phyloP scores from a whole-genome alignment of 805 yeast species.

The Wickerhamomyces chaumierensis region DNA sequence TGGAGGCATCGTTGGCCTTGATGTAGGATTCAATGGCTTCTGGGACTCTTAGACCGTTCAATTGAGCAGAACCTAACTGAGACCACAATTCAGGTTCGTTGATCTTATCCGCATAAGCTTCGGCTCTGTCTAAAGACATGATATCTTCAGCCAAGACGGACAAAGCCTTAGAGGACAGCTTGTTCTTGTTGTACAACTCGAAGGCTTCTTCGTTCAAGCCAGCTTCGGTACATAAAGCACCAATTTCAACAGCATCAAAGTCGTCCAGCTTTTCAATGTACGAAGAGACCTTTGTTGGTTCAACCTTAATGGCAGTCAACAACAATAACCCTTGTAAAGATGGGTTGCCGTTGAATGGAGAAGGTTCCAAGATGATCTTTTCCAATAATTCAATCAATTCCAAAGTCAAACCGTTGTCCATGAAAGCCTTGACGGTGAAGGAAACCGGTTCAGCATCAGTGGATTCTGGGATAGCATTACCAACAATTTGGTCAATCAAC shows the following conservation, averaged over 20 bases:
- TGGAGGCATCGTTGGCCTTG: slow-evolving; percentile 82
- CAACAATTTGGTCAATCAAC: slow-evolving; percentile 86
- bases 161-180: slow-evolving; percentile 68
- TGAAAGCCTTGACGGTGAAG: slow-evolving; percentile 86
- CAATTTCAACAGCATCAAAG: slow-evolving; percentile 89
- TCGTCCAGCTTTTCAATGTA: slow-evolving; percentile 86
- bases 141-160: slow-evolving; percentile 86
- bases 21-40: slow-evolving; percentile 90
- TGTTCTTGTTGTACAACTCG: slow-evolving; percentile 81
- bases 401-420: slow-evolving; percentile 87
- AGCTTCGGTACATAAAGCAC: slow-evolving; percentile 81
- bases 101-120: slow-evolving; percentile 80
- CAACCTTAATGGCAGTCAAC: slow-evolving; percentile 93
- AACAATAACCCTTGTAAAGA: slow-evolving; percentile 88
- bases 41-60: slow-evolving; percentile 83
- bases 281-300: slow-evolving; percentile 68
- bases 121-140: slow-evolving; percentile 92
- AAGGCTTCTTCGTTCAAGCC: slow-evolving; percentile 89
- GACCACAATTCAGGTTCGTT: slow-evolving; percentile 86
- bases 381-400: slow-evolving; percentile 92
- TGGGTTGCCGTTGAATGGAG: slow-evolving; percentile 92
- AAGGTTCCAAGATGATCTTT: slow-evolving; percentile 92
- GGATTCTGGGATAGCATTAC: slow-evolving; percentile 92
- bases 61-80: slow-evolving; percentile 91
- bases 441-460: slow-evolving; percentile 91